Base-by-base conservation (phyloP, 345 rosid species). In the Eucalyptus caleyi region DNA sequence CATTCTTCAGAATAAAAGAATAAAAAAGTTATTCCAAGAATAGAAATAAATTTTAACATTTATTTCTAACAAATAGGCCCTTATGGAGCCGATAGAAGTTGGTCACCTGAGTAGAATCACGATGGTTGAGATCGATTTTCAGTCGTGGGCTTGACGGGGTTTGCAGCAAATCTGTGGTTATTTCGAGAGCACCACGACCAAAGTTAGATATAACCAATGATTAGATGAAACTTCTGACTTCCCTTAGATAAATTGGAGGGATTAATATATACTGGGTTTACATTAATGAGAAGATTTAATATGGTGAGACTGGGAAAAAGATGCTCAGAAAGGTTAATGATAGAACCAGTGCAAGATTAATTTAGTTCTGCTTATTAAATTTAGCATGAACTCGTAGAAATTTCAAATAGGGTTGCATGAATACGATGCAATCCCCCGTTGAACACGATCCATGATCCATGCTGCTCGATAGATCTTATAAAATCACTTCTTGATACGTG, bases 401-500 rank as follows among this genome's bases (percentile, higher is more conserved):
- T 77, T 77, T 77, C 30, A 21, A 42, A 53, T 40, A 16, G 88
- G 62, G 8, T 32, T 40, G 42, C 54, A 42, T 40, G 30, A 77
- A 77, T 40, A 9, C 62, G 44, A 11, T 30, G 87, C 30, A 47
- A 37, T 34, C 50, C 88, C 54, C 90, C 37, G 56, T 89, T 89
- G 27, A 91, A 89, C 92, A 90, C 45, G 92, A 92, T 91, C 94
- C 93, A 87, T 88, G 89, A 90, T 42, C 15, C 56, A 69, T 91
- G 95, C 91, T 88, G 50, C 47, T 42, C 42, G 16, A 44, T 32
- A 27, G 44, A 16, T 42, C 24, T 23, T 27, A 77, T 21, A 40
- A 77, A 77, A 77, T 40, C 85, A 23, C 85, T 77, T 40, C 30
- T 77, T 6, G 85, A 6, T 40, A 40, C 27, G 85, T 23, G 47